Conservation (phyloP, 1,284 basidiomycete species). For the Rhodotorula mucilaginosa region DNA sequence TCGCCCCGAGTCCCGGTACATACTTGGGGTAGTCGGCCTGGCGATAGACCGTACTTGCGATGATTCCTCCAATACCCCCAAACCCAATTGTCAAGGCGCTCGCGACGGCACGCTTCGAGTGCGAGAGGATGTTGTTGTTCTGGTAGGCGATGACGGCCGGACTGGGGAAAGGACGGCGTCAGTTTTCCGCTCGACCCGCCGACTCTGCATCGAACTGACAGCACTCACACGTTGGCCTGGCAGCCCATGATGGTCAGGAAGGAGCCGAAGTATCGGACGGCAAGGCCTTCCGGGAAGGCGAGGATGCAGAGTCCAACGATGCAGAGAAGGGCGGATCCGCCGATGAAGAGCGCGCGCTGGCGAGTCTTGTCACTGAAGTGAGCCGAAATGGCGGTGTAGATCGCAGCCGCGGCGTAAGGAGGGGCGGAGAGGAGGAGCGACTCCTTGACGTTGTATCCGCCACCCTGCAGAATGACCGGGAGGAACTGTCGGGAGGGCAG, state of each 20-base stretch:
- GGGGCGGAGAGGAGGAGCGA: constrained; percentile 50
- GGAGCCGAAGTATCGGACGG: constrained; percentile 47
- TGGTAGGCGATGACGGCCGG: constrained; percentile 48
- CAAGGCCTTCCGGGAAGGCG: constrained; percentile 36
- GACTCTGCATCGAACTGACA: no score
- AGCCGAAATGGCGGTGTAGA: constrained; percentile 48
- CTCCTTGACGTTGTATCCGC: constrained; percentile 48
- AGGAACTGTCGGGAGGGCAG: constrained; percentile 47
- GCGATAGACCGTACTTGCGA: constrained; percentile 47
- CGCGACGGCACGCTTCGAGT: constrained; percentile 48
- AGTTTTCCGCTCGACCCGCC: not conserved
- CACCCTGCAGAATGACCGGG: constrained; percentile 50
- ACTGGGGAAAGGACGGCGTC: constrained; percentile 28
- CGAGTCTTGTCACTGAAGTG: constrained; percentile 49
- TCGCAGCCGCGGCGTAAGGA: constrained; percentile 47
- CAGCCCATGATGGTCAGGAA: constrained; percentile 51
- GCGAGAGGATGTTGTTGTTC: constrained; percentile 51
- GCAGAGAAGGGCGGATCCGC: constrained; percentile 46
- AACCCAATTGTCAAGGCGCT: constrained; percentile 63
- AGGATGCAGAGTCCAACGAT: constrained; percentile 49
- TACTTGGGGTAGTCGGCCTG: constrained; percentile 42
- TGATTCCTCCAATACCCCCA: constrained; percentile 62
- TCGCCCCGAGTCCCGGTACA: constrained; percentile 27
- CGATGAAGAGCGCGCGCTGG: constrained; percentile 49
- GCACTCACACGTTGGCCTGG: constrained; percentile 31